phyloP scores from a whole-genome alignment of 108 stramenopile species.

The Cyclotella atomus region DNA sequence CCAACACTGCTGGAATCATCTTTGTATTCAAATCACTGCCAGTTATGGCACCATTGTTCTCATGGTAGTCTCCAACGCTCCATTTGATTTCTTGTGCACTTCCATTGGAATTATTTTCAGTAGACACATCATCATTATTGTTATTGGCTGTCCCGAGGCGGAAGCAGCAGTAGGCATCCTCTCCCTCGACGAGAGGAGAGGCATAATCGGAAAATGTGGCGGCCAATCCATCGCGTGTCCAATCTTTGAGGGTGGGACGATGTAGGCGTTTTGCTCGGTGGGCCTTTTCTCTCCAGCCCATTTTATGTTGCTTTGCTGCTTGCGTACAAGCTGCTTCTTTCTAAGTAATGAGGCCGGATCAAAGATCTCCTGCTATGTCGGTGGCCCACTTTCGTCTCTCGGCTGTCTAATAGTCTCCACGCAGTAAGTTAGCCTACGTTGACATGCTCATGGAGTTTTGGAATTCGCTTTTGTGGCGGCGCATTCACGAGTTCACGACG shows the following conservation, averaged over 20 bases:
- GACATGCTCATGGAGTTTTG: too few relatives aligned
- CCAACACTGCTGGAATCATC: slow-evolving; percentile 62
- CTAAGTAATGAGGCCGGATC: too few relatives aligned
- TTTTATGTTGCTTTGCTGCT: background rate
- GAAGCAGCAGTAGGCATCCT: slow-evolving; percentile 26
- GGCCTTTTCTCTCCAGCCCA: slow-evolving; percentile 62
- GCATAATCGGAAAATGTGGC: slow-evolving; percentile 68
- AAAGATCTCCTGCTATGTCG: too few relatives aligned
- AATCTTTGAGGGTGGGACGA: slow-evolving; percentile 79
- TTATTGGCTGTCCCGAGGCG: too few relatives aligned
- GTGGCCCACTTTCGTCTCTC: too few relatives aligned
- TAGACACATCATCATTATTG: too few relatives aligned
- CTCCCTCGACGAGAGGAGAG: slow-evolving; percentile 16
- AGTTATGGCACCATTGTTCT: background rate
- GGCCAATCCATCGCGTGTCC: slow-evolving; percentile 73
- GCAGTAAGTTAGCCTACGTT: too few relatives aligned
- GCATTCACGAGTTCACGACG: too few relatives aligned
- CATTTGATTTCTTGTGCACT: background rate
- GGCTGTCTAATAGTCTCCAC: too few relatives aligned
- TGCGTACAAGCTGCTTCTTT: too few relatives aligned
- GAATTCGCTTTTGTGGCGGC: too few relatives aligned
- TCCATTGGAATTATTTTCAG: slow-evolving; percentile 10
- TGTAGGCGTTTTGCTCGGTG: slow-evolving; percentile 61
- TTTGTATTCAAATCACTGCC: background rate
- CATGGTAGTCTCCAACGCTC: background rate